Conservation (phyloP, 2,329 filamentous ascomycete species). For the Arachnopeziza araneosa region DNA sequence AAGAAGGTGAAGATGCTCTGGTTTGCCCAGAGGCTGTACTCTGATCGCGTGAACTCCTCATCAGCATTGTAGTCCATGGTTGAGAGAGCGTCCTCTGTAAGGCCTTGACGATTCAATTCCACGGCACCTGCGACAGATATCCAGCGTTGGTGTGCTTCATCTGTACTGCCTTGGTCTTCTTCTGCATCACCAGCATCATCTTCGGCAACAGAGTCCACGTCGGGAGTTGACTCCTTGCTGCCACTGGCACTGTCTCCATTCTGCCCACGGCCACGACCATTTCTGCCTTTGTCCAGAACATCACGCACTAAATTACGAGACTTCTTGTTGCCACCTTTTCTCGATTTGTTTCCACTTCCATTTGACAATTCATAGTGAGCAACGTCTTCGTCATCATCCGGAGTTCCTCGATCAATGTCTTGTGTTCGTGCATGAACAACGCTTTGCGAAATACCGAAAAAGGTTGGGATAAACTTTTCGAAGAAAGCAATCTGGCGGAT, state of each 20-base stretch:
- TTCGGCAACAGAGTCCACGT: slow-evolving; percentile 69
- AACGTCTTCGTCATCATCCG: slow-evolving; percentile 66
- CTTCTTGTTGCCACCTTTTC: slow-evolving; percentile 53
- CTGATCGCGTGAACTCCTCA: slow-evolving; percentile 72
- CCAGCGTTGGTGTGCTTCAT: slow-evolving; percentile 60
- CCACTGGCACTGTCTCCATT: slow-evolving; percentile 77
- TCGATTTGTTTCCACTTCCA: slow-evolving; percentile 47
- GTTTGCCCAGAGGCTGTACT: slow-evolving; percentile 89
- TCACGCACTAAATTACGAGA: slow-evolving; percentile 78
- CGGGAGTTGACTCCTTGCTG: slow-evolving; percentile 86
- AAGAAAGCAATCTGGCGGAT: slow-evolving; percentile 70
- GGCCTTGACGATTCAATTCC: slow-evolving; percentile 1
- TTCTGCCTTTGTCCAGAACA: slow-evolving; percentile 73
- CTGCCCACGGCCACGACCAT: slow-evolving; percentile 62
- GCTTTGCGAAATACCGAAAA: slow-evolving; percentile 71
- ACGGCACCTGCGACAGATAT: slow-evolving; percentile 55
- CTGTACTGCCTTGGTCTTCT: slow-evolving; percentile 53
- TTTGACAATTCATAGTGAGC: slow-evolving; percentile 66
- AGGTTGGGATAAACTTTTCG: slow-evolving; percentile 67
- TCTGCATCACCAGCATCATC: slow-evolving; percentile 64
- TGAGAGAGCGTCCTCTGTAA: slow-evolving; percentile 40
- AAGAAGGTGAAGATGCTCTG: slow-evolving; percentile 92
- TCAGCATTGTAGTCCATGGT: slow-evolving; percentile 67
- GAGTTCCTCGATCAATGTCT: slow-evolving; percentile 63
- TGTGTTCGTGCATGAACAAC: slow-evolving; percentile 60